A percentile compares a stretch with the other conserved stretches of the same genome.
Conservation (phyloP, 148 eudicot species). For the Fagopyrum esculentum region DNA sequence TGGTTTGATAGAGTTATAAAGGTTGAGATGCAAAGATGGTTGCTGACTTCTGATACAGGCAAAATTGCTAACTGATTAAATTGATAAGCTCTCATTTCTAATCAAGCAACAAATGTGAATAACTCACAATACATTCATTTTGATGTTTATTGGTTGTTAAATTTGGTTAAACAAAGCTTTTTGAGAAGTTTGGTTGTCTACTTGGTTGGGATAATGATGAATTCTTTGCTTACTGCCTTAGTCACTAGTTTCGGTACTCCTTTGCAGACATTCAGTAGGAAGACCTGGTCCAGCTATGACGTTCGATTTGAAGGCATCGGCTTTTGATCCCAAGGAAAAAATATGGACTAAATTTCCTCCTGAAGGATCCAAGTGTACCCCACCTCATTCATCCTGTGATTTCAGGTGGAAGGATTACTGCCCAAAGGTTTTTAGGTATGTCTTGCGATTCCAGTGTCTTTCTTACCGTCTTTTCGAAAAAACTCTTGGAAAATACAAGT, state of each 20-base stretch:
- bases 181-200: background rate
- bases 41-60: no score
- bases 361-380: constrained; percentile 77
- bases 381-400: constrained; percentile 76
- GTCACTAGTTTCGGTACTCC: constrained; percentile 2
- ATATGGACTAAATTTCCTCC: constrained; percentile 78
- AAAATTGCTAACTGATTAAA: no score
- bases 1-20: background rate
- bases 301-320: constrained; percentile 57
- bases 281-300: constrained; percentile 63
- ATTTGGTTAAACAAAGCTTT: background rate
- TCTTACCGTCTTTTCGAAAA: no score
- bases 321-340: constrained; percentile 81
- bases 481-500: background rate
- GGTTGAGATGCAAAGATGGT: no score
- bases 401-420: constrained; percentile 89
- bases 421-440: constrained; percentile 82
- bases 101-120: no score
- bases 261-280: constrained; percentile 69
- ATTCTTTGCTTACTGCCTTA: background rate
- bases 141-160: background rate
- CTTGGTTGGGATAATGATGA: background rate
- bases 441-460: constrained; percentile 10
- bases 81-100: no score
- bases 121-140: background rate